A percentile compares a stretch with the other conserved stretches of the same genome.
Conservation (phyloP, 2,329 filamentous ascomycete genomes). For the Fusarium beomiforme region DNA sequence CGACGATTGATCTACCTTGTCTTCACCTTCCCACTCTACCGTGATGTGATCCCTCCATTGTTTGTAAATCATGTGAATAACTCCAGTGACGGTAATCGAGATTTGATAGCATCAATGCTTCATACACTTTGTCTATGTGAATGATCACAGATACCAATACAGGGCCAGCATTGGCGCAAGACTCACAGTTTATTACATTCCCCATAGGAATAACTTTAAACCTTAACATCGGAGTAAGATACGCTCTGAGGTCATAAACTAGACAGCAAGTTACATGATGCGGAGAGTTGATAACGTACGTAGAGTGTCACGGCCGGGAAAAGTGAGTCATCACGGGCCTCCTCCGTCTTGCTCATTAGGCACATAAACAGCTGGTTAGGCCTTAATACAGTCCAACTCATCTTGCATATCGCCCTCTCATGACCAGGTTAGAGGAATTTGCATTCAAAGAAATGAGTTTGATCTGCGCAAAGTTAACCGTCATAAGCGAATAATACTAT, state of each 20-base stretch:
- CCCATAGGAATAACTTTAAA: not conserved
- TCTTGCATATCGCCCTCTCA: not conserved
- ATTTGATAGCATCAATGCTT: not conserved
- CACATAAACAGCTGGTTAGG: not conserved
- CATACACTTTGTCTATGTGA: too few relatives aligned
- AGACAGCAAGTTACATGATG: not conserved
- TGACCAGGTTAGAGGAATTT: not conserved
- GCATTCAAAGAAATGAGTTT: not conserved
- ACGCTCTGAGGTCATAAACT: too few relatives aligned
- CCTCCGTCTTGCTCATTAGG: not conserved
- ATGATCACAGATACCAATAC: too few relatives aligned
- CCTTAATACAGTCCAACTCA: not conserved
- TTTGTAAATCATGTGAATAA: not conserved
- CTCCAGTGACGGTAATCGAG: not conserved
- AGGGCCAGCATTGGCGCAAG: too few relatives aligned
- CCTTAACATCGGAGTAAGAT: not conserved
- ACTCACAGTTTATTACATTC: too few relatives aligned
- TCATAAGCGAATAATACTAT: not conserved
- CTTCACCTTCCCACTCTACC: not conserved
- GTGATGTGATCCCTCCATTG: not conserved
- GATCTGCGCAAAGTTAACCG: not conserved
- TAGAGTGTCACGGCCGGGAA: not conserved
- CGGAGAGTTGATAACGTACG: not conserved
- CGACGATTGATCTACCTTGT: slow-evolving; percentile 8
- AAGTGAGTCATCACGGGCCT: not conserved